Percentiles rank a stretch among this genome's conserved stretches.
phyloP scores from a whole-genome alignment of 805 yeast species.

The Teunomyces barrocoloradensis region DNA sequence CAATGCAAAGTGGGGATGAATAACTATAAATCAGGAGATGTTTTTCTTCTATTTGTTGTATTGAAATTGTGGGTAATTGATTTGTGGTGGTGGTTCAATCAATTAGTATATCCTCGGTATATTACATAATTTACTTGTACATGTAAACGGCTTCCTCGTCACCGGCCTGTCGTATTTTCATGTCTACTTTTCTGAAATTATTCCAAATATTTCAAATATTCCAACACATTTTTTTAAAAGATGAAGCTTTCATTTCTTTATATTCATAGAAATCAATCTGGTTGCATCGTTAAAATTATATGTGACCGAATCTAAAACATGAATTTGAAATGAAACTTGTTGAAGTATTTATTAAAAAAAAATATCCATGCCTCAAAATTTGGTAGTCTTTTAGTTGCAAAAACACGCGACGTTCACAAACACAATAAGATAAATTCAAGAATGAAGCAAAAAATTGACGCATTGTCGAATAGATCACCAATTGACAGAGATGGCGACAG shows the following conservation, averaged over 20 bases:
- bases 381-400: not conserved
- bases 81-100: too few relatives aligned
- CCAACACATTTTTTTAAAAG: not conserved
- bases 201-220: not conserved
- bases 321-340: not conserved
- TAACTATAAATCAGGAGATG: not conserved
- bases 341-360: not conserved
- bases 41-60: not conserved
- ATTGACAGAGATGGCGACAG: not conserved
- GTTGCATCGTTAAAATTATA: too few relatives aligned
- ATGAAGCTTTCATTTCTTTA: too few relatives aligned
- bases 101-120: not conserved
- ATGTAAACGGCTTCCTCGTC: too few relatives aligned
- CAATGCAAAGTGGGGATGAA: not conserved
- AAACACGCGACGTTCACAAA: not conserved
- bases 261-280: too few relatives aligned
- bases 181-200: not conserved
- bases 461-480: not conserved
- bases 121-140: not conserved
- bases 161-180: too few relatives aligned
- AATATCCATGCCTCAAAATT: not conserved
- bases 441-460: not conserved
- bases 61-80: too few relatives aligned
- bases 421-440: not conserved
- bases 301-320: too few relatives aligned